Conservation (phyloP, 371 early-diverging fungal genomes). For the Entomophthora muscae region DNA sequence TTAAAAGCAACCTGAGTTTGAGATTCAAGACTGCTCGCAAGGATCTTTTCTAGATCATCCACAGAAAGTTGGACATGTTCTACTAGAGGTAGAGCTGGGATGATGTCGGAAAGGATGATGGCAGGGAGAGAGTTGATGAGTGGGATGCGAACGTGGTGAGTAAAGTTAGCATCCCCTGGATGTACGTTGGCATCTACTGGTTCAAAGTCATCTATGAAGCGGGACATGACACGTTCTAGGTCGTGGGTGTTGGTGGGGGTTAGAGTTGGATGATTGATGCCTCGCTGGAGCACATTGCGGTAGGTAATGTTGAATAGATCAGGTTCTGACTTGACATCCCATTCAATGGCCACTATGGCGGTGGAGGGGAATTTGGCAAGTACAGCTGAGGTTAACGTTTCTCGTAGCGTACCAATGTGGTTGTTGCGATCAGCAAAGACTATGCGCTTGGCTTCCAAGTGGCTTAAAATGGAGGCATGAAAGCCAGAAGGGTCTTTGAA, state of each 20-base stretch:
- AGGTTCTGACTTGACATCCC: background rate
- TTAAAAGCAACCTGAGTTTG: background rate
- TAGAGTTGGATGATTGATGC: conserved; percentile 1
- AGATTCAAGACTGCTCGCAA: background rate
- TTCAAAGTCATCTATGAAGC: background rate
- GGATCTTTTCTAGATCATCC: background rate
- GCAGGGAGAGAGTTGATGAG: background rate
- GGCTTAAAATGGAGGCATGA: background rate
- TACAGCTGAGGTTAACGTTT: background rate
- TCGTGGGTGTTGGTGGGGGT: background rate
- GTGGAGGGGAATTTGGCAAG: background rate
- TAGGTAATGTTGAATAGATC: background rate
- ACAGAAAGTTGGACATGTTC: background rate
- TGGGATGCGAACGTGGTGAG: background rate
- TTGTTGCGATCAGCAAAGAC: conserved; percentile 5
- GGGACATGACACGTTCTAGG: background rate
- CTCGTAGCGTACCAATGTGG: background rate
- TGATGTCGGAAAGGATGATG: background rate
- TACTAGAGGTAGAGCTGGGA: background rate
- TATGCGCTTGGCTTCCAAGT: background rate
- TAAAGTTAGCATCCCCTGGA: background rate
- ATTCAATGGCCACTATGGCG: background rate
- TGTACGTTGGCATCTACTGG: background rate
- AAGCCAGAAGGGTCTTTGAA: background rate
- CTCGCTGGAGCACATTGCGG: background rate